Percentiles rank a stretch among this genome's conserved stretches.
These are phyloP conservation scores for Umbilicus rupestris DNA, from an alignment of 164 flowering plant species.

Conservation along the genomic window DNA sequence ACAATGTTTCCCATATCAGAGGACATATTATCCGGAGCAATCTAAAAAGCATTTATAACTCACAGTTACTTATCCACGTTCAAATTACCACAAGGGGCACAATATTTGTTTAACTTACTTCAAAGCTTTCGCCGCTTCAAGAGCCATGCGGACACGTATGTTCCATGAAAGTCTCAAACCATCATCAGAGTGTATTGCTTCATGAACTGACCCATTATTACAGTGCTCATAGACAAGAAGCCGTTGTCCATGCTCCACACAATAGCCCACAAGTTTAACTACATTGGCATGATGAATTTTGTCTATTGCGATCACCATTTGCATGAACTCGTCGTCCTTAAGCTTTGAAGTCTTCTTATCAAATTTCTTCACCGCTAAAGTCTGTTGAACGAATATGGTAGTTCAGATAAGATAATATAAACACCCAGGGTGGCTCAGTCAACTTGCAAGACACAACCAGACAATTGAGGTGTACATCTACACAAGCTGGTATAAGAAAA, in stretches of 20 bases:
- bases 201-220: constrained; percentile 68
- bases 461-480: not conserved
- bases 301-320: constrained; percentile 62
- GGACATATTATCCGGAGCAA: too few relatives aligned
- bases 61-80: not conserved
- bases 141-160: constrained; percentile 69
- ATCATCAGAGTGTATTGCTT: constrained; percentile 71
- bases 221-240: constrained; percentile 81
- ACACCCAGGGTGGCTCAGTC: not conserved
- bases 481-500: too few relatives aligned
- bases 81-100: not conserved
- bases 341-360: constrained; percentile 44
- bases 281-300: constrained; percentile 74
- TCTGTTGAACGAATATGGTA: constrained; percentile 26
- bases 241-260: constrained; percentile 77
- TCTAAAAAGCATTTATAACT: too few relatives aligned
- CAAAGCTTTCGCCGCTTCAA: constrained; percentile 89
- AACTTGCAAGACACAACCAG: not conserved
- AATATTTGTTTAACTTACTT: constrained; percentile 45
- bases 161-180: constrained; percentile 74
- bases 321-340: constrained; percentile 65
- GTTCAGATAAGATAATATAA: too few relatives aligned
- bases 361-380: constrained; percentile 70
- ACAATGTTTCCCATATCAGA: not conserved
- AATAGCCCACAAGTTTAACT: constrained; percentile 85